Conservation (phyloP, 306 rosid genomes). For the Bauhinia variegata region DNA sequence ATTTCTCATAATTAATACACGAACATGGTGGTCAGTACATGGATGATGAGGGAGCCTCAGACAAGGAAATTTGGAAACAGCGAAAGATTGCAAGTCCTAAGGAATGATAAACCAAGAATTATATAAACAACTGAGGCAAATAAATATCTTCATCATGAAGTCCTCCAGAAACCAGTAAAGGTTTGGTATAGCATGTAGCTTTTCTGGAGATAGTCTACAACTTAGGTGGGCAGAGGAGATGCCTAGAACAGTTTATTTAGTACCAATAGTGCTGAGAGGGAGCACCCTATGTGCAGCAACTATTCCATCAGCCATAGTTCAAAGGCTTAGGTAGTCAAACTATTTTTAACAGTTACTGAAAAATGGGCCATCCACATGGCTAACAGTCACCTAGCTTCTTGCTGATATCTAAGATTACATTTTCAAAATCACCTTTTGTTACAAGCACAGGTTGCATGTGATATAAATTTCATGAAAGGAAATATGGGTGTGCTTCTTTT, state of each 20-base stretch:
- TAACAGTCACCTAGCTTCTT: conserved; percentile 11
- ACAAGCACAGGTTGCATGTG: neutral
- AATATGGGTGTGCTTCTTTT: neutral
- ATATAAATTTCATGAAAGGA: neutral
- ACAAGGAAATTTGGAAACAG: conserved; percentile 12
- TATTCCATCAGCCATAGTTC: conserved; percentile 15
- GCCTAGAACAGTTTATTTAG: conserved; percentile 2
- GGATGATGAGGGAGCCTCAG: neutral
- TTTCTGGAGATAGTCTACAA: neutral
- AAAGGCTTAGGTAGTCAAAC: conserved; percentile 9
- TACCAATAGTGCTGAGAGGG: neutral
- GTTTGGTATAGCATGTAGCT: neutral
- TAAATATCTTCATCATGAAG: neutral
- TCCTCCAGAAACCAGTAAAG: neutral
- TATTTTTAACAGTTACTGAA: conserved; percentile 2
- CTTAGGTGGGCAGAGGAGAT: neutral
- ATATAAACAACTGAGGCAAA: conserved; percentile 21
- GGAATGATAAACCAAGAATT: neutral
- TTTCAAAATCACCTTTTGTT: neutral
- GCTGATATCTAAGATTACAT: conserved; percentile 13
- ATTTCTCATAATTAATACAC: neutral
- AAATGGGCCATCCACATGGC: neutral
- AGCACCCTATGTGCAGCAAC: neutral
- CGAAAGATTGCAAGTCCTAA: neutral
- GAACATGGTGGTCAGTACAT: neutral